Conservation (phyloP, 2,329 filamentous ascomycete species). For the Sordariomycetes sp. region DNA sequence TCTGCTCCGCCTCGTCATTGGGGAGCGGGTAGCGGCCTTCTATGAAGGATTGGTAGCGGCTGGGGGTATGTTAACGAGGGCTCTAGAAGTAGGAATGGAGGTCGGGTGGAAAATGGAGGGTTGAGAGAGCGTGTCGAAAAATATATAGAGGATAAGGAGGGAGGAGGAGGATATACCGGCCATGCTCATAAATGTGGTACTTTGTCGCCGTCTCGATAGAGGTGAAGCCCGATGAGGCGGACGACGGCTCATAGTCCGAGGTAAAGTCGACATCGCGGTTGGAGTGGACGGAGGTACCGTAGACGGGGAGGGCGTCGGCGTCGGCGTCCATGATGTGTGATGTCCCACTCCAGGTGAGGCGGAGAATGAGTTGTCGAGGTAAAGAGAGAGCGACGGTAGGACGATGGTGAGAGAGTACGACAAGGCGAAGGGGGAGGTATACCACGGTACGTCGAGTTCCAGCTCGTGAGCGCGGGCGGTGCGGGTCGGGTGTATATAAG, state of each 20-base stretch:
- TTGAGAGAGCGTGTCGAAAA: too few species aligned
- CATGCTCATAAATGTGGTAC: constrained; percentile 21
- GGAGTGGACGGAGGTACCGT: not conserved
- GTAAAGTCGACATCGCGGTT: constrained; percentile 12
- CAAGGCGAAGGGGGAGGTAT: too few species aligned
- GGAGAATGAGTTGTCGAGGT: not conserved
- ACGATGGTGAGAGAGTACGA: not conserved
- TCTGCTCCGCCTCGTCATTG: constrained; percentile 37
- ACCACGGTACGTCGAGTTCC: too few species aligned
- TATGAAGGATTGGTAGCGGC: constrained; percentile 32
- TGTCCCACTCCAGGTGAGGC: not conserved
- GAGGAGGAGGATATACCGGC: constrained; percentile 15
- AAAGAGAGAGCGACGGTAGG: not conserved
- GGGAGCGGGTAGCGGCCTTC: constrained; percentile 33
- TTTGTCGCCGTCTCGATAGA: constrained; percentile 19
- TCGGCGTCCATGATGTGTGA: not conserved
- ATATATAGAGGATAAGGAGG: not conserved
- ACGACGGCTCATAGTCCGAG: constrained; percentile 24
- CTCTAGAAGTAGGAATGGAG: not conserved
- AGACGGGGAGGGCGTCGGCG: not conserved
- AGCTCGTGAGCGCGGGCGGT: too few species aligned
- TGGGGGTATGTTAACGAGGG: not conserved
- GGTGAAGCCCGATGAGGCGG: constrained; percentile 24
- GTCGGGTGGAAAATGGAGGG: too few species aligned
- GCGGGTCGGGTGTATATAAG: too few species aligned